Base-by-base conservation (phyloP, 495 filamentous ascomycete species). In the Niebla homalea region DNA sequence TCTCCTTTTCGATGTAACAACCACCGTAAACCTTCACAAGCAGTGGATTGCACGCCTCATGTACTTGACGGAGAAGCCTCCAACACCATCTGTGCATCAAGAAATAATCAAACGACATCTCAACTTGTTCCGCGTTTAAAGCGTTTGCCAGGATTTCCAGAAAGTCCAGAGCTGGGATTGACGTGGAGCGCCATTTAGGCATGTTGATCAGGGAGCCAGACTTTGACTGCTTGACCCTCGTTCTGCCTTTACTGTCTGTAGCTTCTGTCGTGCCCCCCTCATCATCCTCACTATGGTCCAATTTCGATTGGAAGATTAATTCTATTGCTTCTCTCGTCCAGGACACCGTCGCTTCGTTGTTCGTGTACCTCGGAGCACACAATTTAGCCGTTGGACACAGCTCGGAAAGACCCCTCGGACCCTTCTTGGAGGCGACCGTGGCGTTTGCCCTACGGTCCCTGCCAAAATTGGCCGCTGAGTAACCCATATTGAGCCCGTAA, bases 31-130 rank as follows among this genome's bases (percentile, higher is more conserved):
- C 49, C 22, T 63, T 45, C 15, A 55, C 41, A 29, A 72, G 49
- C 1, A 58, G 12, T 1, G 50, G 48, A 22, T 62, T 61, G 40
- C 62, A 65, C 7, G 16, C 43, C 25, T 63, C 46, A 29, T 62
- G 57, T 1, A 72, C 57, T 2, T 39, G 22, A 16, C 63, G 55
- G 22, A 73, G 57, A 5, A 68, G 41, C 22, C 25, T 47, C 67
- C 64, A 72, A 54, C 63, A 67, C n/a, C 32, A 39, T 19, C 60
- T 57, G 49, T 72, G 71, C 53, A 72, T 41, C 1, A 25, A 25
- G 1, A 67, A 38, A 29, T 66, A 69, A 23, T 70, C 67, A 36
- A 70, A 62, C 65, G 36, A 67, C 60, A 46, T 65, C 42, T 64
- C 64, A 1, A 62, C 3, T 1, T 57, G 21, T 46, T 72, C 68